A percentile compares a stretch with the other conserved stretches of the same genome.
These are phyloP conservation scores for Pseudogymnoascus sp. DNA, from an alignment of 2,329 filamentous ascomycete species.

Conservation along the genomic window DNA sequence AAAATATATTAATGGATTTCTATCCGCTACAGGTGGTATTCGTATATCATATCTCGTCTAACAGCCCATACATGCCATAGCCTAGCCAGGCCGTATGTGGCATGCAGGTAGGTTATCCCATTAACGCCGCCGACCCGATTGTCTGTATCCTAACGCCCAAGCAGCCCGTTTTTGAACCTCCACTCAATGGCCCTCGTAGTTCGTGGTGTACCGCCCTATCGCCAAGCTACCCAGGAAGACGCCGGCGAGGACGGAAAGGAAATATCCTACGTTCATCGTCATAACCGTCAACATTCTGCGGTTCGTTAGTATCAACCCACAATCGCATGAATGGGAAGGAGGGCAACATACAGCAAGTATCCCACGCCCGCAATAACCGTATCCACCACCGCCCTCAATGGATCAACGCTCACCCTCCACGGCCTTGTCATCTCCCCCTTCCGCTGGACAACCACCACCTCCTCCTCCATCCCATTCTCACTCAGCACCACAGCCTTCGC, in stretches of 20 bases:
- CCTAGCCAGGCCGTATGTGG: neutral
- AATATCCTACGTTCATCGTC: constrained; percentile 82
- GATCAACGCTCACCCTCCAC: constrained; percentile 74
- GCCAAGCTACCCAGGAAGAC: constrained; percentile 76
- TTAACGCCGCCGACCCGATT: neutral
- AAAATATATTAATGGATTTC: neutral
- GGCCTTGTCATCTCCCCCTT: constrained; percentile 47
- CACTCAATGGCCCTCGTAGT: constrained; percentile 4
- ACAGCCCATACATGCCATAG: neutral
- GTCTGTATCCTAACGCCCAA: constrained; percentile 2
- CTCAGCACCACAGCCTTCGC: constrained; percentile 59
- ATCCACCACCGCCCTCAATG: constrained; percentile 62
- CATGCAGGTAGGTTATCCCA: neutral
- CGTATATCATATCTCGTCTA: neutral
- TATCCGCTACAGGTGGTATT: constrained; percentile 3
- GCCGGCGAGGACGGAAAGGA: constrained; percentile 67
- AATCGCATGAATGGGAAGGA: constrained; percentile 2
- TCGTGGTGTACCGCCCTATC: constrained; percentile 23
- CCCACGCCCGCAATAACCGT: constrained; percentile 66
- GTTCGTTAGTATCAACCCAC: constrained; percentile 9
- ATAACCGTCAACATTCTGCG: constrained; percentile 83
- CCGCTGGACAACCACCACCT: constrained; percentile 62
- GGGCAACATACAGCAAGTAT: constrained; percentile 68
- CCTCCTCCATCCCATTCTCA: constrained; percentile 72
- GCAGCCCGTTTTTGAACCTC: neutral